Percentiles rank a stretch among this genome's conserved stretches.
Evolutionary conservation across 331 rosid species (phyloP).

Genomic region (Pyrus hybrid): DNA sequence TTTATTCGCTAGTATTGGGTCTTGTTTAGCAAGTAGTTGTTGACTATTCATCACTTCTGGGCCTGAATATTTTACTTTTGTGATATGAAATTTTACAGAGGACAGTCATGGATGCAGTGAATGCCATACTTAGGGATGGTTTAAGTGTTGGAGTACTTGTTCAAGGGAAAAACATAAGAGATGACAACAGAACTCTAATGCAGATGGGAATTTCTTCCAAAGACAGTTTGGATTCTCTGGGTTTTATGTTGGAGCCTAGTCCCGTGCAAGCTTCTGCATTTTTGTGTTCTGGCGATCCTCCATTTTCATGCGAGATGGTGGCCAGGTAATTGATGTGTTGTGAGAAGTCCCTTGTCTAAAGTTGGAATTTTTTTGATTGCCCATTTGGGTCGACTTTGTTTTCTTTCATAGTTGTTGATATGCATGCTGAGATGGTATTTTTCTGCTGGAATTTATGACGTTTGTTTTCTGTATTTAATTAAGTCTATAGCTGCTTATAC

Average conservation of each 20-base stretch:
- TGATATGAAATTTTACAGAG: slow-evolving; percentile 26
- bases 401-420: neutral
- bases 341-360: neutral
- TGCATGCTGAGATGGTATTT: neutral
- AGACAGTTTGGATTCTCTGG: slow-evolving; percentile 50
- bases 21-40: neutral
- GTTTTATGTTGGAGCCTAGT: slow-evolving; percentile 57
- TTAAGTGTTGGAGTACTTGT: slow-evolving; percentile 52
- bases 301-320: slow-evolving; percentile 16
- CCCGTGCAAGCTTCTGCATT: slow-evolving; percentile 32
- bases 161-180: slow-evolving; percentile 60
- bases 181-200: slow-evolving; percentile 54
- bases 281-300: slow-evolving; percentile 28
- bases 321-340: slow-evolving; percentile 33
- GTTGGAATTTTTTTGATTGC: neutral
- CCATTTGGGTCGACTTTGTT: neutral
- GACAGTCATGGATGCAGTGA: slow-evolving; percentile 66
- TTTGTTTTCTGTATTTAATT: neutral
- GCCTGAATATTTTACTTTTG: neutral
- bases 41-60: neutral
- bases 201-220: slow-evolving; percentile 62
- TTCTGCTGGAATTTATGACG: neutral
- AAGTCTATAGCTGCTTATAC: neutral
- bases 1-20: neutral
- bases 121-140: slow-evolving; percentile 53